Base-by-base conservation (phyloP, 1,284 basidiomycete genomes). In the Neonothopanus nambi region DNA sequence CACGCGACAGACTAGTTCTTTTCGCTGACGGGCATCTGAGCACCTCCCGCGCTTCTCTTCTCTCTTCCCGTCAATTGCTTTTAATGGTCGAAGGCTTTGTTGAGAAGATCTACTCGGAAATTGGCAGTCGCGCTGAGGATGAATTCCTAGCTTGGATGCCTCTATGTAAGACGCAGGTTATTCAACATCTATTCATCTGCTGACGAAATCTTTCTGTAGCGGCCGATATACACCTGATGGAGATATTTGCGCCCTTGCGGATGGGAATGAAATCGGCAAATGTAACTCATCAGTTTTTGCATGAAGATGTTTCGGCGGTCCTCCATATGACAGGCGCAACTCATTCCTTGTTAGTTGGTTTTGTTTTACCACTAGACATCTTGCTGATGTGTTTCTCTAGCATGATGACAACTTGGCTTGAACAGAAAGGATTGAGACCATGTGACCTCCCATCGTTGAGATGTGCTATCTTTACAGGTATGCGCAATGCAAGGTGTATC, bases 181-280 rank as follows among this genome's bases (percentile, higher is more conserved):
- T 17, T 24, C 8, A 3, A 33, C 8, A 33, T 13, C 30, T 9
- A 13, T 33, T 3, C 30, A 33, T 8, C 4, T 13, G 9, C 3
- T 3, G 13, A 33, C 3, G 9, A 13, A 33, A 11, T 28, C 26
- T 5, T 3, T 33, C 20, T 26, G 5, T 37, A 53, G 51, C 51
- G 26, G 28, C 47, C 18, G 68, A 69, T 48, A 66, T 67, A 3
- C 66, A 67, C 36, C 57, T 70, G 20, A 55, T 66, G 24, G 68
- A 70, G 57, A 57, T 63, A 30, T 64, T 68, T 49, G 59, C 66
- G 12, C 60, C 68, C 15, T 48, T 68, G 18, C 57, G 60, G 1
- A 53, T 59, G 9, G 68, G 68, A 7, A 63, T 62, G 8, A 64
- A 65, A 3, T 59, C 67, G 41, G 65, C 66, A 26, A 66, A 63